Percentiles rank a stretch among this genome's conserved stretches.
These are phyloP conservation scores for Lentinula sp. DNA, from an alignment of 768 basidiomycete species.

Conservation along the genomic window DNA sequence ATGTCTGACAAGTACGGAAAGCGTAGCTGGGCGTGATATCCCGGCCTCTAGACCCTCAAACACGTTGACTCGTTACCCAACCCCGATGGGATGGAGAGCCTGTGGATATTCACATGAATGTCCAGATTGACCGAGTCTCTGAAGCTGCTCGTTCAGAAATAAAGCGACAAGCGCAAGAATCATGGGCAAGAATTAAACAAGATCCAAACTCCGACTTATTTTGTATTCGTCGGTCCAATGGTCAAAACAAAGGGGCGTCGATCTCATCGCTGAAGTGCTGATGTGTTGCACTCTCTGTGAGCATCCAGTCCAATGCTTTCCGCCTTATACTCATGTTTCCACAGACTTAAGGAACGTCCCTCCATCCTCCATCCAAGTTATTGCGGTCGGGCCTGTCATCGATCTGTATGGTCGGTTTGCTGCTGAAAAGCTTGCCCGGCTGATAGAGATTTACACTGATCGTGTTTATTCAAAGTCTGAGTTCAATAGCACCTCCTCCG, in stretches of 20 bases:
- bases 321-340: conserved; percentile 5
- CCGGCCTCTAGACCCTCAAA: conserved; percentile 92
- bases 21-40: conserved; percentile 94
- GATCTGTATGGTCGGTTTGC: conserved; percentile 95
- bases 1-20: conserved; percentile 98
- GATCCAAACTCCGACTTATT: conserved; percentile 88
- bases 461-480: conserved; percentile 92
- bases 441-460: conserved; percentile 95
- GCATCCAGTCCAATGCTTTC: conserved; percentile 26
- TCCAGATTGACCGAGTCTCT: conserved; percentile 72
- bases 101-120: conserved; percentile 57
- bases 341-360: conserved; percentile 78
- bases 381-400: conserved; percentile 91
- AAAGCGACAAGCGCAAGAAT: conserved; percentile 92
- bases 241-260: conserved; percentile 99
- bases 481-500: conserved; percentile 89
- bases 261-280: conserved; percentile 74
- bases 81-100: conserved; percentile 86
- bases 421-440: conserved; percentile 85
- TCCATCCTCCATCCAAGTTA: conserved; percentile 62
- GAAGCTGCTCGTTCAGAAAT: conserved; percentile 86
- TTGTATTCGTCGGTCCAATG: conserved; percentile 94
- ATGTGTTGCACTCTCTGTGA: conserved; percentile 81
- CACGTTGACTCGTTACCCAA: conserved; percentile 95
- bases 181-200: conserved; percentile 83